These are phyloP conservation scores for Ceratocystis lukuohia DNA, from an alignment of 2,329 filamentous ascomycete species.

Conservation along the genomic window DNA sequence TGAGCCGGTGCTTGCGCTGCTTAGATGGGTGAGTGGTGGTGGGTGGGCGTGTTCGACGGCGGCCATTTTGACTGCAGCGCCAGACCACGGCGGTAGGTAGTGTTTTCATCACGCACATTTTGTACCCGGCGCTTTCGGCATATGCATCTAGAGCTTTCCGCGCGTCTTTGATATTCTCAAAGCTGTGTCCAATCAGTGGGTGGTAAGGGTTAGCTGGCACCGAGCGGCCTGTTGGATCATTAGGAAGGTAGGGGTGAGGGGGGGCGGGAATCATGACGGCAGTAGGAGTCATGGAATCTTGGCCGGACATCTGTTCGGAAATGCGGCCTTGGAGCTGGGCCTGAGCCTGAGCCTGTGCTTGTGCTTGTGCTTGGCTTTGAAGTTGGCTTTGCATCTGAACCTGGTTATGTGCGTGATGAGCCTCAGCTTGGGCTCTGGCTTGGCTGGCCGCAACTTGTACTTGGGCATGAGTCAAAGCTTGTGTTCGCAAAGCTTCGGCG, in stretches of 20 bases:
- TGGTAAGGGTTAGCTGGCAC: constrained; percentile 19
- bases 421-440: constrained; percentile 13
- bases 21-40: constrained; percentile 14
- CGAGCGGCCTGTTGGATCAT: constrained; percentile 18
- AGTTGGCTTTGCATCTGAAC: constrained; percentile 7
- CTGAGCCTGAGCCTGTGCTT: not conserved
- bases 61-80: constrained; percentile 19
- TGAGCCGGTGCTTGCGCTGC: constrained; percentile 18
- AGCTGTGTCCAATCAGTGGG: constrained; percentile 18
- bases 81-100: constrained; percentile 18
- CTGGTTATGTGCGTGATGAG: constrained; percentile 8
- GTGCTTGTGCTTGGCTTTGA: not conserved
- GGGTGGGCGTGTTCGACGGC: constrained; percentile 10
- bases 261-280: constrained; percentile 16
- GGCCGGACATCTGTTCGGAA: not conserved
- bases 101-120: constrained; percentile 19
- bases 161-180: constrained; percentile 15
- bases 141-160: constrained; percentile 17
- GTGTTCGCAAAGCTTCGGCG: constrained; percentile 8
- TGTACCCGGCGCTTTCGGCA: constrained; percentile 18
- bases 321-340: not conserved
- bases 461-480: constrained; percentile 9
- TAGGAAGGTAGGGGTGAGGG: constrained; percentile 16
- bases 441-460: constrained; percentile 8
- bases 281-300: not conserved